Evolutionary conservation across 2,329 filamentous ascomycete species (phyloP).

Genomic region (Emmonsia crescens): DNA sequence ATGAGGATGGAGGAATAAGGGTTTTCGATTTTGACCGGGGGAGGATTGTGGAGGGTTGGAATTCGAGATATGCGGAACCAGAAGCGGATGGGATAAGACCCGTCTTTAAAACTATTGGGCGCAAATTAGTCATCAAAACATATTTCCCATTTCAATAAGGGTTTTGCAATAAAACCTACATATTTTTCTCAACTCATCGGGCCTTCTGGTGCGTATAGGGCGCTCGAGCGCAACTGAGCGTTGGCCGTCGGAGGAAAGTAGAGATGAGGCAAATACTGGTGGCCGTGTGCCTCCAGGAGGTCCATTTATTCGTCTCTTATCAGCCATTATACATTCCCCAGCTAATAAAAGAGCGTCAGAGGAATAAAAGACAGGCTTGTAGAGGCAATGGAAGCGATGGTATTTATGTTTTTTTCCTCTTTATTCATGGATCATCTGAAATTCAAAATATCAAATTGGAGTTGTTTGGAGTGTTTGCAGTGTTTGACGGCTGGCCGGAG

Average conservation of each 20-base stretch:
- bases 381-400: background rate
- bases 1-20: slow-evolving; percentile 47
- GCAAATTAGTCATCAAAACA: background rate
- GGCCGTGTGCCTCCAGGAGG: slow-evolving; percentile 66
- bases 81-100: slow-evolving; percentile 87
- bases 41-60: slow-evolving; percentile 40
- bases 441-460: slow-evolving; percentile 15
- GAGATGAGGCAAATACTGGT: slow-evolving; percentile 52
- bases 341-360: background rate
- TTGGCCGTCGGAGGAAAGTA: slow-evolving; percentile 38
- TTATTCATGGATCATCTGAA: background rate
- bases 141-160: slow-evolving; percentile 1
- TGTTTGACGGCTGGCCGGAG: slow-evolving; percentile 22
- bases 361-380: background rate
- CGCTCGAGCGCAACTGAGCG: slow-evolving; percentile 34
- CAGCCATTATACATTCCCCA: slow-evolving; percentile 48
- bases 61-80: slow-evolving; percentile 63
- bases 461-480: slow-evolving; percentile 29
- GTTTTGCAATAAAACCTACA: slow-evolving; percentile 49
- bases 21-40: slow-evolving; percentile 34
- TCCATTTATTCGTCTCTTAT: slow-evolving; percentile 83
- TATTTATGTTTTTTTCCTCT: background rate
- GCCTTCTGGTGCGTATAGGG: slow-evolving; percentile 49
- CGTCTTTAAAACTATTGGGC: slow-evolving; percentile 64
- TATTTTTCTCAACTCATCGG: slow-evolving; percentile 70